phyloP scores from a whole-genome alignment of 1,284 basidiomycete species.

The Athelia sp. region DNA sequence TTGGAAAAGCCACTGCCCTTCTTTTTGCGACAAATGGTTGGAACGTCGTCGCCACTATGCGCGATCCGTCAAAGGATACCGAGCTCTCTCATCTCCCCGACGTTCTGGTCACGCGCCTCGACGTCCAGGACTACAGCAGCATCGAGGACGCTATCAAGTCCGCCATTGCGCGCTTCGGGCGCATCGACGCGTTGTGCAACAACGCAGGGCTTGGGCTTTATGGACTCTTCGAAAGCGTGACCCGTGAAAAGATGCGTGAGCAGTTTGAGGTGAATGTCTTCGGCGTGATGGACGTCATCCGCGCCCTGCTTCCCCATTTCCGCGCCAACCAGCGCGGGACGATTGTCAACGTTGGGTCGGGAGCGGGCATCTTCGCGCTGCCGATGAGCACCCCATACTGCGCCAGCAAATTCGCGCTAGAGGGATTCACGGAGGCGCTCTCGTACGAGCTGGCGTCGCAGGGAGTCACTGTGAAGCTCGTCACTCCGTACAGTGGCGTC shows the following conservation, averaged over 20 bases:
- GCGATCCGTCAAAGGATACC: constrained; percentile 16
- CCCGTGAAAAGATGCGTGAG: constrained; percentile 11
- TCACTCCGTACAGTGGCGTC: constrained; percentile 14
- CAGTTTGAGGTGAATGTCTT: constrained; percentile 16
- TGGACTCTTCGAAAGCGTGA: constrained; percentile 14
- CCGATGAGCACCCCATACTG: constrained; percentile 18
- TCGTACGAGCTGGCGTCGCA: constrained; percentile 16
- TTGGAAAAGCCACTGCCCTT: constrained; percentile 26
- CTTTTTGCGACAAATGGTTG: constrained; percentile 16
- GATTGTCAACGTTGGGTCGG: constrained; percentile 14
- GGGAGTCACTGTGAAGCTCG: constrained; percentile 13
- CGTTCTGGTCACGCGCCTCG: constrained; percentile 29
- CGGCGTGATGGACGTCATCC: constrained; percentile 17
- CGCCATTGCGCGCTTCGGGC: constrained; percentile 38
- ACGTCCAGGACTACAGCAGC: constrained; percentile 28
- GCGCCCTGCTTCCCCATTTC: constrained; percentile 13
- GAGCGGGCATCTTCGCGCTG: constrained; percentile 11
- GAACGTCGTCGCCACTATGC: constrained; percentile 35
- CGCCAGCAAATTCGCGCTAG: constrained; percentile 27
- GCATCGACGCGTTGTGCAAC: constrained; percentile 54
- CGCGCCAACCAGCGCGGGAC: constrained; percentile 9
- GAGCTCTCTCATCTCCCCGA: constrained; percentile 6
- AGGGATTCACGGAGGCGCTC: constrained; percentile 21
- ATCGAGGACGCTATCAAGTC: constrained; percentile 34
- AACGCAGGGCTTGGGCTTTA: constrained; percentile 46